Evolutionary conservation across 2,329 filamentous ascomycete species (phyloP).

Genomic region (Fusarium sp.): DNA sequence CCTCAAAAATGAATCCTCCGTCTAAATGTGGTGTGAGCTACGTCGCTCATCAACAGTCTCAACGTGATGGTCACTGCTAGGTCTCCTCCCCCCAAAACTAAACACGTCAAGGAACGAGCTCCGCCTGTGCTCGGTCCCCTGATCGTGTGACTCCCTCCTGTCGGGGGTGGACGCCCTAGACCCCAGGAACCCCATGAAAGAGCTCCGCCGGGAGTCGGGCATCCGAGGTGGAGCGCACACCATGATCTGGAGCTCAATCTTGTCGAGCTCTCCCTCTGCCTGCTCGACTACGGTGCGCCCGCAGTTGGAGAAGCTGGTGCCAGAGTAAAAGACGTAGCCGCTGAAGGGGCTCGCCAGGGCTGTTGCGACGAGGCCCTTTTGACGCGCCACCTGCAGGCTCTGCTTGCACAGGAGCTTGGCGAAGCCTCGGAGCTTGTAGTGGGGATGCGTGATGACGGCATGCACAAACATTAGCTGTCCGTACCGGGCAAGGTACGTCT

Average conservation of each 20-base stretch:
- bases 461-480: slow-evolving; percentile 33
- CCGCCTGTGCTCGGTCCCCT: slow-evolving; percentile 19
- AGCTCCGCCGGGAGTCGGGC: slow-evolving; percentile 29
- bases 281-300: slow-evolving; percentile 31
- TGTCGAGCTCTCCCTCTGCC: slow-evolving; percentile 26
- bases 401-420: slow-evolving; percentile 35
- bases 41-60: slow-evolving; percentile 21
- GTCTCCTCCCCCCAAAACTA: slow-evolving; percentile 17
- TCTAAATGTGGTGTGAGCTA: slow-evolving; percentile 21
- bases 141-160: slow-evolving; percentile 23
- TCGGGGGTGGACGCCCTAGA: slow-evolving; percentile 24
- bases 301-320: slow-evolving; percentile 34
- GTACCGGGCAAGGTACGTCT: slow-evolving; percentile 30
- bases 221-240: slow-evolving; percentile 23
- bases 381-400: slow-evolving; percentile 24
- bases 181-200: slow-evolving; percentile 30
- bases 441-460: slow-evolving; percentile 38
- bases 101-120: slow-evolving; percentile 32
- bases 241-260: slow-evolving; percentile 35
- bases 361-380: slow-evolving; percentile 26
- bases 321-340: slow-evolving; percentile 36
- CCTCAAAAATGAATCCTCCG: background rate
- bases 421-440: slow-evolving; percentile 33
- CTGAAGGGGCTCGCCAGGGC: slow-evolving; percentile 33
- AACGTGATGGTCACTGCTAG: slow-evolving; percentile 3